These are phyloP conservation scores for Fusarium brachygibbosum DNA, from an alignment of 2,329 filamentous ascomycete genomes.

Conservation along the genomic window DNA sequence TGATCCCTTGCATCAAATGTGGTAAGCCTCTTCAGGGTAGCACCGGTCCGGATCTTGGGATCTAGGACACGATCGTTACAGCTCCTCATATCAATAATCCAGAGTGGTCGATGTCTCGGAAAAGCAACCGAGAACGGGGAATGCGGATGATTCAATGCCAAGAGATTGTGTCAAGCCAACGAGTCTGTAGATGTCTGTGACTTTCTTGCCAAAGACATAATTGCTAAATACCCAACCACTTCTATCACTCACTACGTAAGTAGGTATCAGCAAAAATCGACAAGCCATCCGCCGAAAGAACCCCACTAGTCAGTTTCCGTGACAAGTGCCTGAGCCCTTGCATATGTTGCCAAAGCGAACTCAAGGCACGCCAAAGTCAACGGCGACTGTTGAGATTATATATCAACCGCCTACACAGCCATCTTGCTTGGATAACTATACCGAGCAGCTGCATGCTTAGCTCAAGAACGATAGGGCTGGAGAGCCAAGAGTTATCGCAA, in stretches of 20 bases:
- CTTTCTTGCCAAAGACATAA: not conserved
- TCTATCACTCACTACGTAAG: not conserved
- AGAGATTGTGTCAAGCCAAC: not conserved
- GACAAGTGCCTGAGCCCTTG: not conserved
- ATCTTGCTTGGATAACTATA: not conserved
- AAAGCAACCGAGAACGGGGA: slow-evolving; percentile 23
- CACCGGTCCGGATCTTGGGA: slow-evolving; percentile 3
- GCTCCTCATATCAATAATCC: slow-evolving; percentile 8
- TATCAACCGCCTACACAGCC: not conserved
- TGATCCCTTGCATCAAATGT: slow-evolving; percentile 9
- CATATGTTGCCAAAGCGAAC: not conserved
- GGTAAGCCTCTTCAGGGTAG: slow-evolving; percentile 32
- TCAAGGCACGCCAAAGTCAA: not conserved
- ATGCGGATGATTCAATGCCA: not conserved
- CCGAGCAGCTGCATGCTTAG: not conserved
- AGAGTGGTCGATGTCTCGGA: slow-evolving; percentile 31
- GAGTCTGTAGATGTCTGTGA: slow-evolving; percentile 1
- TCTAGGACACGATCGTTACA: slow-evolving; percentile 12
- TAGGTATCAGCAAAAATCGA: not conserved
- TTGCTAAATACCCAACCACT: not conserved
- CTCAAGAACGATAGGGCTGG: slow-evolving; percentile 12
- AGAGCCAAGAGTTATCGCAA: slow-evolving; percentile 4
- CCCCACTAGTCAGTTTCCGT: not conserved
- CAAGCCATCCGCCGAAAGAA: not conserved
- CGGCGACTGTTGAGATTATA: not conserved